phyloP scores from a whole-genome alignment of 2,329 filamentous ascomycete genomes.

The Epichloe glyceriae region DNA sequence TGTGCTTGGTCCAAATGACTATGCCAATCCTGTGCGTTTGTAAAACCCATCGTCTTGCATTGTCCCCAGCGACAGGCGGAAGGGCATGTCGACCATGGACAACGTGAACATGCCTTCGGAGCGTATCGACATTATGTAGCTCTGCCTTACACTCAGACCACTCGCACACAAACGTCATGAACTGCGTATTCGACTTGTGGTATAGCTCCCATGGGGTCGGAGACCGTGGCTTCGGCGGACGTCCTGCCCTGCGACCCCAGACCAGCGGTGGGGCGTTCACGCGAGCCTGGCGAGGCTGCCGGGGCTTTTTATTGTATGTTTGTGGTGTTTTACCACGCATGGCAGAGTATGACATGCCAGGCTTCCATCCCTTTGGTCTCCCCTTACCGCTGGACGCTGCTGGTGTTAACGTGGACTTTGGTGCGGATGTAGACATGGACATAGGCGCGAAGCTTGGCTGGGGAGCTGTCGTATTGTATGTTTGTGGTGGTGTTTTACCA shows the following conservation, averaged over 20 bases:
- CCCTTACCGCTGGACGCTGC: constrained; percentile 16
- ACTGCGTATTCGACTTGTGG: constrained; percentile 27
- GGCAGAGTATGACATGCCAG: constrained; percentile 17
- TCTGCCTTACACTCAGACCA: constrained; percentile 47
- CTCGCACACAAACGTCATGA: constrained; percentile 43
- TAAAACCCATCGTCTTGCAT: constrained; percentile 11
- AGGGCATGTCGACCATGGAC: constrained; percentile 28
- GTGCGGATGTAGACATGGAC: accelerated
- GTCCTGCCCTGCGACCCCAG: constrained; percentile 27
- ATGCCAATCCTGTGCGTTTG: constrained; percentile 22
- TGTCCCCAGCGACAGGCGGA: constrained; percentile 19
- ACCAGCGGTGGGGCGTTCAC: constrained; percentile 14
- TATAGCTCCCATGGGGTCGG: constrained; percentile 30
- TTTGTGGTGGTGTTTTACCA: constrained; percentile 1
- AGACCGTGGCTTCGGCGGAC: constrained; percentile 26
- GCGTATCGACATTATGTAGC: constrained; percentile 48
- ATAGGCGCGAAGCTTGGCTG: no score
- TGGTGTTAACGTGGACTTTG: neutral
- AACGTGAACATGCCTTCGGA: constrained; percentile 38
- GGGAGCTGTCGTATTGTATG: neutral
- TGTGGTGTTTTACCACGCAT: constrained; percentile 9
- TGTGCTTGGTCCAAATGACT: constrained; percentile 42
- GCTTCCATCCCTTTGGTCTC: constrained; percentile 33
- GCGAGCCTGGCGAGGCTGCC: constrained; percentile 11
- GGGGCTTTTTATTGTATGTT: constrained; percentile 5